Conservation (phyloP, 257 asterid genomes). For the Verbascum thapsus region DNA sequence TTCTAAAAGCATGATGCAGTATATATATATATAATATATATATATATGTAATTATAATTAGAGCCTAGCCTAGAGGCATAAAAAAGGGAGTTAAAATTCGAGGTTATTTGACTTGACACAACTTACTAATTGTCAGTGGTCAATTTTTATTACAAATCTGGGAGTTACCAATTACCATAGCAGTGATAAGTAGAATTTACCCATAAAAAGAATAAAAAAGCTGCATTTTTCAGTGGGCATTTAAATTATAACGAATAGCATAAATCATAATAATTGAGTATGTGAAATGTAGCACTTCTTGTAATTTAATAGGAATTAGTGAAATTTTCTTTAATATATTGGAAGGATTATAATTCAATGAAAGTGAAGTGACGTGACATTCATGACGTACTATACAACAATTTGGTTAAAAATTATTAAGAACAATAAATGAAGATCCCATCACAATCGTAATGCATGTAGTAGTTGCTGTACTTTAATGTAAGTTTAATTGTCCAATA, state of each 20-base stretch:
- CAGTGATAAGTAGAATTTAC: not conserved
- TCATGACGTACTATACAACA: not conserved
- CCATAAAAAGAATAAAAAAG: not conserved
- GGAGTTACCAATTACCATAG: not conserved
- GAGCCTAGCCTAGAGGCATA: not conserved
- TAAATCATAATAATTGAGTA: too few species aligned
- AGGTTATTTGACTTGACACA: slow-evolving; percentile 26
- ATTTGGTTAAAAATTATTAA: too few species aligned
- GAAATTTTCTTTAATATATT: too few species aligned
- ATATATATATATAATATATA: not conserved
- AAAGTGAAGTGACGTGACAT: slow-evolving; percentile 6
- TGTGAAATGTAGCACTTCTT: too few species aligned
- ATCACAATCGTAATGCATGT: not conserved
- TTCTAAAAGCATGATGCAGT: too few species aligned
- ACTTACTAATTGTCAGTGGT: not conserved
- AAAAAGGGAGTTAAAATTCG: not conserved
- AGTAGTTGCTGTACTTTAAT: not conserved
- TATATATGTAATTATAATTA: not conserved
- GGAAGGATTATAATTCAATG: too few species aligned
- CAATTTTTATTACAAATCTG: not conserved
- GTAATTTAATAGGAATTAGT: too few species aligned
- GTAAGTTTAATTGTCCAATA: slow-evolving; percentile 12
- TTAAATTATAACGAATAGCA: too few species aligned
- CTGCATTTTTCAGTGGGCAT: too few species aligned
- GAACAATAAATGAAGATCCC: not conserved